Base-by-base conservation (phyloP, 2,329 filamentous ascomycete species). In the Elsinoe ampelina region DNA sequence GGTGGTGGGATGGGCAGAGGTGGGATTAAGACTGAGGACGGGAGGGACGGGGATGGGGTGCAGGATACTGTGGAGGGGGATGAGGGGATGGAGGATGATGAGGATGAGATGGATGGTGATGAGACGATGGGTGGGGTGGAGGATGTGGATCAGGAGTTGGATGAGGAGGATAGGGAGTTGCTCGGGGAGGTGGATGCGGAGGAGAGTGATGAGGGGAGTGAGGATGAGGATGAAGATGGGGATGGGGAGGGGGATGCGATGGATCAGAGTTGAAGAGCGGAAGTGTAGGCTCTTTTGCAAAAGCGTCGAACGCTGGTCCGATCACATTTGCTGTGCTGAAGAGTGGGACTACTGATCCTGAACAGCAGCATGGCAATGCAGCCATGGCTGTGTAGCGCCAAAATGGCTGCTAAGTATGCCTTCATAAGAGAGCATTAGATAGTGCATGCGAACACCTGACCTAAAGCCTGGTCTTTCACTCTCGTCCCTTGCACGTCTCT, bases 151-250 rank as follows among this genome's bases (percentile, higher is more conserved):
- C 60, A 58, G 47, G 64, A 66, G 61, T 59, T 70, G 35, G 70
- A 71, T 58, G 68, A 71, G 50, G 68, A 71, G 58, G 70, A 71
- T 58, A 60, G 68, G 34, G 69, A 71, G 57, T 47, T 72, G 38
- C 59, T 71, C 6, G 69, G 67, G 1, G 69, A 72, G 41, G 66
- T 68, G 8, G 68, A 71, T 63, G 64, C 63, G 38, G 62, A 70
- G 60, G 66, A 68, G 26, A 67, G 66, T 30, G 71, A 72, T 13
- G 65, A 65, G 13, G 67, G 67, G 17, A 66, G 68, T 35, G 68
- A 70, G 8, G 68, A 68, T 47, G 66, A 70, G 66, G 68, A 65
- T 41, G 63, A 64, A n/a, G 67, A 70, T 32, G 64, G 66, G 13
- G 54, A 41, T 26, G 39, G 39, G 8, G 42, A 45, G 15, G 42